Conservation (phyloP, 2,329 filamentous ascomycete genomes). For the Chalaropsis thielavioides region DNA sequence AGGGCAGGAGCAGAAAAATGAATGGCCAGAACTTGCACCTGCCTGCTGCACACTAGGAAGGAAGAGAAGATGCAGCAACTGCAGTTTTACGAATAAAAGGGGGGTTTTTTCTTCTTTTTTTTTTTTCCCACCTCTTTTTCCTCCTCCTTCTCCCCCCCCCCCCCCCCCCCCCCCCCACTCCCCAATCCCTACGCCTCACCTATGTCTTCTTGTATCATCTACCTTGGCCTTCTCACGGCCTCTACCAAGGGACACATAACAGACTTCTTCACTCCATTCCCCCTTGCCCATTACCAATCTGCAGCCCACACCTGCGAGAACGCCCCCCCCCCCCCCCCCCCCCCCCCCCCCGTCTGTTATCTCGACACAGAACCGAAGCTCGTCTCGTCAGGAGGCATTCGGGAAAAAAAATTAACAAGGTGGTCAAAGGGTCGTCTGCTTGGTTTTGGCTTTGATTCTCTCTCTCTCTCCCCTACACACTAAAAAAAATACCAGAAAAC, state of each 20-base stretch:
- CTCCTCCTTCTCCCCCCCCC: not conserved
- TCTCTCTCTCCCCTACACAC: not conserved
- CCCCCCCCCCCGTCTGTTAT: too few species aligned
- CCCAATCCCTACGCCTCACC: too few species aligned
- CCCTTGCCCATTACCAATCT: too few species aligned
- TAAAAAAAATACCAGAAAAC: too few species aligned
- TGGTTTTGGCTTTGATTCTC: not conserved
- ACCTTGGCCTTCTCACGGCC: too few species aligned
- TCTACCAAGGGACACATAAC: too few species aligned
- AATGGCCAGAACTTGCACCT: not conserved
- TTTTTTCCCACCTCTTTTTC: not conserved
- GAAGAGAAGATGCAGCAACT: not conserved
- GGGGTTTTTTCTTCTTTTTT: not conserved
- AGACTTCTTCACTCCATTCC: too few species aligned
- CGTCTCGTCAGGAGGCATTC: not conserved
- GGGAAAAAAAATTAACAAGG: not conserved
- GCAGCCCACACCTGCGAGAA: too few species aligned
- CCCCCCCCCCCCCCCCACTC: too few species aligned
- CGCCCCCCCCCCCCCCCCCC: too few species aligned
- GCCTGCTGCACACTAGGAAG: not conserved
- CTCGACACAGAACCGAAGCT: not conserved
- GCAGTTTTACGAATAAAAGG: not conserved
- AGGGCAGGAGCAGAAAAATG: not conserved
- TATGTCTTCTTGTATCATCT: too few species aligned
- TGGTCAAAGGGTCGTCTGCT: constrained; percentile 1